Evolutionary conservation across 1,284 basidiomycete species (phyloP).

Genomic region (Heterobasidion irregulare): DNA sequence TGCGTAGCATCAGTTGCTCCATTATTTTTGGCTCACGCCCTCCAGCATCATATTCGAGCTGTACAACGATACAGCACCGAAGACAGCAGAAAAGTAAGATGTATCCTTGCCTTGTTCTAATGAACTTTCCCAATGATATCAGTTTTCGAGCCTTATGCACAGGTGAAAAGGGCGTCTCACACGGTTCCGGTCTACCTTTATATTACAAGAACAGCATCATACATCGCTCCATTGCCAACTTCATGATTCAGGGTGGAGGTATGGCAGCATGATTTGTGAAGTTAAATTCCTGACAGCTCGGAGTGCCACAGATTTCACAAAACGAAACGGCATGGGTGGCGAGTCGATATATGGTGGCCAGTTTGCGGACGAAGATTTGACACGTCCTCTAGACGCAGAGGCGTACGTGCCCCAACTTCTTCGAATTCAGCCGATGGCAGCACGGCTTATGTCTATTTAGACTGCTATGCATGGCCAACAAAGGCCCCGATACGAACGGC

Average conservation of each 20-base stretch:
- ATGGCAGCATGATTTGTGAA: constrained; percentile 11
- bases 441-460: constrained; percentile 19
- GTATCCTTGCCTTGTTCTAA: not conserved
- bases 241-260: constrained; percentile 88
- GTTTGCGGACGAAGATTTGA: constrained; percentile 74
- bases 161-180: constrained; percentile 73
- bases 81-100: constrained; percentile 79
- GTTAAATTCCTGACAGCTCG: not conserved
- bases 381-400: constrained; percentile 54
- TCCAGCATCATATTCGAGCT: constrained; percentile 75
- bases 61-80: constrained; percentile 68
- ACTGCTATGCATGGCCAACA: constrained; percentile 81
- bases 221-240: constrained; percentile 75
- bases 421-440: no score
- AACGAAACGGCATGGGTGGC: constrained; percentile 76
- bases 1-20: constrained; percentile 18
- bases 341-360: constrained; percentile 74
- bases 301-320: constrained; percentile 51
- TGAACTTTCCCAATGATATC: not conserved
- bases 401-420: constrained; percentile 27
- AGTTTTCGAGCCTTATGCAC: constrained; percentile 88
- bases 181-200: constrained; percentile 54
- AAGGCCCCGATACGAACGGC: constrained; percentile 72
- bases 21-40: not conserved
- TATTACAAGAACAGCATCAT: constrained; percentile 79